phyloP scores from a whole-genome alignment of 192 early-diverging fungal genomes.

The Paraglomus brasilianum region DNA sequence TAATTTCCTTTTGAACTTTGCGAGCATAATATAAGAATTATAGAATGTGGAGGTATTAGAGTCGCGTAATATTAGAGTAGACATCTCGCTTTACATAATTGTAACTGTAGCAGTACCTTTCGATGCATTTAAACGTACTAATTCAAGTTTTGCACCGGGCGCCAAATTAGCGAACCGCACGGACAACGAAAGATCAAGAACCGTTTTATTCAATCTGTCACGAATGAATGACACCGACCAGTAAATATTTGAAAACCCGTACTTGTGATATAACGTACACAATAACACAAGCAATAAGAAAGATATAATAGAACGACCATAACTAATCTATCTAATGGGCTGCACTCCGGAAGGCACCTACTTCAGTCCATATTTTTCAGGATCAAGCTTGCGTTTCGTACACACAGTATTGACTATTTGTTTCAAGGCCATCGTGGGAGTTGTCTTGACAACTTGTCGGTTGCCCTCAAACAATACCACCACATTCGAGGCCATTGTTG shows the following conservation, averaged over 20 bases:
- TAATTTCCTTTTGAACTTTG: constrained; percentile 41
- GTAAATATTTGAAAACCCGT: constrained; percentile 23
- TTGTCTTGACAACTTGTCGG: constrained; percentile 61
- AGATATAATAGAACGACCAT: neutral
- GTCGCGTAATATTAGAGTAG: no score
- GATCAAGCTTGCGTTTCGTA: constrained; percentile 51
- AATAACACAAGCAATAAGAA: neutral
- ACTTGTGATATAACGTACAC: no score
- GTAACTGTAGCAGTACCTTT: constrained; percentile 7
- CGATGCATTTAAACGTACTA: constrained; percentile 36
- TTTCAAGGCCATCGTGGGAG: constrained; percentile 73
- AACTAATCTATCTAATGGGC: neutral
- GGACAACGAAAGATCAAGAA: constrained; percentile 68
- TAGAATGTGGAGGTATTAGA: neutral
- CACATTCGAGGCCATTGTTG: constrained; percentile 58
- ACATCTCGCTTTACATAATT: no score
- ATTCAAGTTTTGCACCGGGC: constrained; percentile 70
- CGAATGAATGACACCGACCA: neutral
- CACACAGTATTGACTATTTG: constrained; percentile 62
- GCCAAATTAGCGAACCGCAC: constrained; percentile 83
- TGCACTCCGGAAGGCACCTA: constrained; percentile 33
- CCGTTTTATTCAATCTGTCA: constrained; percentile 50
- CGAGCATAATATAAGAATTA: constrained; percentile 5
- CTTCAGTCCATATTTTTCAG: constrained; percentile 60
- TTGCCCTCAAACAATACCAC: constrained; percentile 52